Evolutionary conservation across 768 basidiomycete species (phyloP).

Genomic region (Boletales sp.): DNA sequence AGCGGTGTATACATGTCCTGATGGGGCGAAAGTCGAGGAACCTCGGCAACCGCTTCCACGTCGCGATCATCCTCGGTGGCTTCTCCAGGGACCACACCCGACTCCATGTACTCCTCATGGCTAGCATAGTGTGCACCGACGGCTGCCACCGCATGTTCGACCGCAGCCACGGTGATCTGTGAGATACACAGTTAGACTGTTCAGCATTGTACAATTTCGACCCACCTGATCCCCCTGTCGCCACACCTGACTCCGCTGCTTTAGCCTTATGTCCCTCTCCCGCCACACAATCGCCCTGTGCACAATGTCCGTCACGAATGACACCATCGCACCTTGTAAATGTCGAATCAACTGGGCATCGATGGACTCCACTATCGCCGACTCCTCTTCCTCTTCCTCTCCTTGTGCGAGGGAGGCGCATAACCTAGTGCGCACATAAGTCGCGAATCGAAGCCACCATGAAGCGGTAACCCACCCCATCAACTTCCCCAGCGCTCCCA

Average conservation of each 20-base stretch:
- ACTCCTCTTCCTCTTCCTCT: conserved; percentile 17
- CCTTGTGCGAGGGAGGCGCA: conserved; percentile 27
- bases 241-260: conserved; percentile 62
- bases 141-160: conserved; percentile 48
- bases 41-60: conserved; percentile 1
- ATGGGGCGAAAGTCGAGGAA: conserved; percentile 17
- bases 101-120: conserved; percentile 41
- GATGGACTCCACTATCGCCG: conserved; percentile 34
- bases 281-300: conserved; percentile 50
- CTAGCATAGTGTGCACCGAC: conserved; percentile 38
- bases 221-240: conserved; percentile 41
- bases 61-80: conserved; percentile 1
- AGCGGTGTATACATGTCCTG: conserved; percentile 36
- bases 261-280: conserved; percentile 57
- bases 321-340: conserved; percentile 42
- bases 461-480: conserved; percentile 38
- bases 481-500: conserved; percentile 33
- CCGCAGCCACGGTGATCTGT: conserved; percentile 42
- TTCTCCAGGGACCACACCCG: conserved; percentile 10
- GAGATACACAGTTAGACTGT: conserved; percentile 1
- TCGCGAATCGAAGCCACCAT: conserved; percentile 13
- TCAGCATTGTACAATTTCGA: background rate
- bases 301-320: conserved; percentile 51
- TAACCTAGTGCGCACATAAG: conserved; percentile 17
- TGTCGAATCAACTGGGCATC: conserved; percentile 47